Evolutionary conservation across 441 rosid genomes (phyloP).

Genomic region (Cnidoscolus chayamansa): DNA sequence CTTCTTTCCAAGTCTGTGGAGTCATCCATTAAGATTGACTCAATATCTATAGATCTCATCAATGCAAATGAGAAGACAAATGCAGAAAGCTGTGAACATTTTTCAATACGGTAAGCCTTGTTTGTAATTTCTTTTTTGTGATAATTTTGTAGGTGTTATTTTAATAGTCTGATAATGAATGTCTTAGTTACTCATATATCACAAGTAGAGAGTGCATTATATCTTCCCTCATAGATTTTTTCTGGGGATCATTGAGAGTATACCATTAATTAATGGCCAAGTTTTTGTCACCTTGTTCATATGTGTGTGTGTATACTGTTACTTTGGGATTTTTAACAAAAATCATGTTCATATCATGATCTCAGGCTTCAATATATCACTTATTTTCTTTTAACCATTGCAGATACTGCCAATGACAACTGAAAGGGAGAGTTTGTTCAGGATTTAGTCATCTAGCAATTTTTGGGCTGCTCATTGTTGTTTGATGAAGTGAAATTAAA

Average conservation of each 20-base stretch:
- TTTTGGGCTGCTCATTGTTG: neutral
- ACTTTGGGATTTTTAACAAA: neutral
- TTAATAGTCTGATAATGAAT: neutral
- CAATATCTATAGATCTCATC: constrained; percentile 65
- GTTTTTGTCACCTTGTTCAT: neutral
- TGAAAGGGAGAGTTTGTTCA: constrained; percentile 3
- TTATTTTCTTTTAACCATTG: neutral
- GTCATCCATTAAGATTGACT: constrained; percentile 59
- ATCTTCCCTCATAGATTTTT: neutral
- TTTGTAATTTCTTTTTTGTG: neutral
- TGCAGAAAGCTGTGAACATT: constrained; percentile 55
- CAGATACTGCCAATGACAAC: constrained; percentile 1
- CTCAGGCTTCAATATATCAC: neutral
- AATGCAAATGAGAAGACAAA: constrained; percentile 35
- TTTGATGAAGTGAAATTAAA: neutral
- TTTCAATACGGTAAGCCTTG: constrained; percentile 73
- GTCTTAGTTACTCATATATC: neutral
- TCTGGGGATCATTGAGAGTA: neutral
- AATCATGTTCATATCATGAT: neutral
- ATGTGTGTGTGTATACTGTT: neutral
- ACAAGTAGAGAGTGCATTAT: neutral
- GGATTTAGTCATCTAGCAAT: neutral
- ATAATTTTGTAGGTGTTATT: neutral
- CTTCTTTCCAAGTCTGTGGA: constrained; percentile 39
- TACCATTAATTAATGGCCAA: neutral